Evolutionary conservation across 768 basidiomycete genomes (phyloP), one percentile per base, ranked within the genome.

Genomic region (Butyriboletus loyo): DNA sequence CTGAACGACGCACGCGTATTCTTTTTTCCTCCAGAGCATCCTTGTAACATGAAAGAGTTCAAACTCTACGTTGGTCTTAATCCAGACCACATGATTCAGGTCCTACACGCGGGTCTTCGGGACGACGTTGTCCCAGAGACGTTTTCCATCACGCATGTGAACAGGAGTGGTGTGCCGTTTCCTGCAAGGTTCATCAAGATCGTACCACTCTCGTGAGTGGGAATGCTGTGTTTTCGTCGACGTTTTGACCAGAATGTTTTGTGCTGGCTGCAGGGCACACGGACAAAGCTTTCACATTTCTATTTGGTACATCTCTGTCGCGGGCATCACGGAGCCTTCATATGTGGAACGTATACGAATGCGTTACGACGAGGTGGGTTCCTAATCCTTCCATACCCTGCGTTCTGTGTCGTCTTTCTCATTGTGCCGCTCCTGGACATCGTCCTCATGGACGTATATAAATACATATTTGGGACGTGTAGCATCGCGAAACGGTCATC

Each of bases 31-130:
- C n/a, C 54, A 91, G 89, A 79, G 19, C 89, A 91, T 68, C 87
- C 88, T 30, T 92, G 90, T 63, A 90, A 90, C 61, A 84, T 88
- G 84, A 89, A 88, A 63, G 87, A 90, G 50, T 87, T 92, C 74
- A 85, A 84, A 65, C 63, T 91, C 11, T 83, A 80, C 52, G 79
- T 84, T 19, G 90, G 89, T 7, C 69, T 78, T 35, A 75, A 78
- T 22, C 76, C 81, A 53, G 83, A 88, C 58, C 78, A 80, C 60
- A 79, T 92, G 80, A 80, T 74, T 3, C 83, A 90, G 62, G 80
- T 87, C 31, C 71, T 91, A 10, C 81, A 82, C 45, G 67, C 80
- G 0, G 72, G 75, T 3, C 77, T 91, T 50, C 84, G 83, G 67
- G 89, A 92, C 58, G 86, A 89, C 55, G 51, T 72, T 2, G 67